These are phyloP conservation scores for Hamigera avellanea DNA, from an alignment of 495 filamentous ascomycete species.

Conservation along the genomic window DNA sequence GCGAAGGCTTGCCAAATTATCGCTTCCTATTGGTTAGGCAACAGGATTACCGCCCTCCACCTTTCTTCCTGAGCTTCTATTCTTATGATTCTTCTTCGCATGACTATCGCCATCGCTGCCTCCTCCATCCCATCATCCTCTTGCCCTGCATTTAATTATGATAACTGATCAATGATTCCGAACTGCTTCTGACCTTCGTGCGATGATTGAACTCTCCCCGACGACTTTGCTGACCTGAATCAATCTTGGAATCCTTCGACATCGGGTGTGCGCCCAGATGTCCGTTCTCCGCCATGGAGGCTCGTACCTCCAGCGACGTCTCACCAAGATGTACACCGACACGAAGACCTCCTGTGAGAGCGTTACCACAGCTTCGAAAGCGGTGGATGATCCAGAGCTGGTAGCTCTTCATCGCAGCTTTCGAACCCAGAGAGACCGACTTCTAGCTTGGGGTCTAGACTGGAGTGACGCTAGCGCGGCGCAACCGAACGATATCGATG, in stretches of 20 bases:
- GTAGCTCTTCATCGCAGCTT: constrained; percentile 44
- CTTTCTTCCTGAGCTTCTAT: constrained; percentile 9
- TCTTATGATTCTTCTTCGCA: constrained; percentile 15
- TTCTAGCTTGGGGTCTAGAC: constrained; percentile 81
- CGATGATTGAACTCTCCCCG: no score
- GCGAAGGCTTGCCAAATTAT: no score
- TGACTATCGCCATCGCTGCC: not conserved
- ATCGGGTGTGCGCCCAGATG: constrained; percentile 13
- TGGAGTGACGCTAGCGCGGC: constrained; percentile 66
- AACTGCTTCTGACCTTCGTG: no score
- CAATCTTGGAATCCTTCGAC: no score
- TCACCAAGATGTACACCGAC: constrained; percentile 86
- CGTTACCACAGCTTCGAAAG: constrained; percentile 58
- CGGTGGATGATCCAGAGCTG: constrained; percentile 41
- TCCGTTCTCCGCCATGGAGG: constrained; percentile 38
- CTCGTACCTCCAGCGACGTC: constrained; percentile 47
- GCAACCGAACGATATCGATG: constrained; percentile 71
- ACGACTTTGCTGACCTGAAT: no score
- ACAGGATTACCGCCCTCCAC: constrained; percentile 30
- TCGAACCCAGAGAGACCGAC: constrained; percentile 45
- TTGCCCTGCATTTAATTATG: no score
- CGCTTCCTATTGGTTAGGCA: constrained; percentile 37
- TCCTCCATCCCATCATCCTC: not conserved
- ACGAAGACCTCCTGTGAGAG: constrained; percentile 83
- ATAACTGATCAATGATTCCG: no score